A percentile compares a stretch with the other conserved stretches of the same genome.
Evolutionary conservation across 1,139 yeast species (phyloP).

Genomic region (Hyphopichia wangnamkhiaoensis): DNA sequence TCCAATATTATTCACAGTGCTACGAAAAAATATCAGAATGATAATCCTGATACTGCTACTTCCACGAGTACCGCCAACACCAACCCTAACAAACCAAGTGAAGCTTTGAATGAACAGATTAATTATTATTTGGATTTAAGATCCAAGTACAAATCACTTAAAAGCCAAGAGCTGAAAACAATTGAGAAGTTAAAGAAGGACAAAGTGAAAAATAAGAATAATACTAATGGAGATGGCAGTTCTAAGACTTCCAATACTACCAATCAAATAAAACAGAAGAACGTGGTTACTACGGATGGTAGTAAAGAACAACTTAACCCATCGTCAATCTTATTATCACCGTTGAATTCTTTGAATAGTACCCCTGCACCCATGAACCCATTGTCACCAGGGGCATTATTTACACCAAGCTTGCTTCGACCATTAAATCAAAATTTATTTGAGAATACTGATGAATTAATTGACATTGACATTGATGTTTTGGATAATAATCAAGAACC

Average conservation of each 20-base stretch:
- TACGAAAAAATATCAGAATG: conserved; percentile 26
- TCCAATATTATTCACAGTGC: conserved; percentile 44
- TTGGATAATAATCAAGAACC: conserved; percentile 2
- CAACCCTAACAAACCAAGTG: conserved; percentile 10
- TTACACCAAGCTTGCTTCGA: conserved; percentile 24
- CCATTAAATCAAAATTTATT: conserved; percentile 22
- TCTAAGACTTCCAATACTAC: neutral
- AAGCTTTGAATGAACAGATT: conserved; percentile 35
- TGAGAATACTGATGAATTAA: conserved; percentile 12
- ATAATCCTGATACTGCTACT: neutral
- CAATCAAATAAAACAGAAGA: no score
- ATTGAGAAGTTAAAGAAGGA: conserved; percentile 12
- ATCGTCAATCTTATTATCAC: conserved; percentile 1
- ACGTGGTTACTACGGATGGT: no score
- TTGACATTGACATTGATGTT: conserved; percentile 12
- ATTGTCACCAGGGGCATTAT: conserved; percentile 3
- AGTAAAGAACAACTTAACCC: neutral
- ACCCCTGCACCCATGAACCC: conserved; percentile 1
- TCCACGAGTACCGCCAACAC: conserved; percentile 2
- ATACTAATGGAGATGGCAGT: neutral
- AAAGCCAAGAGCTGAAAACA: conserved; percentile 16
- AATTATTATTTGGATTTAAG: conserved; percentile 33
- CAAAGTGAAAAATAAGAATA: conserved; percentile 3
- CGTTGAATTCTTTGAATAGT: conserved; percentile 2
- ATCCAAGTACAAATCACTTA: conserved; percentile 23